Evolutionary conservation across 106 monocot species (phyloP), one percentile per base, ranked within the genome.

Genomic region (Acorus gramineus): DNA sequence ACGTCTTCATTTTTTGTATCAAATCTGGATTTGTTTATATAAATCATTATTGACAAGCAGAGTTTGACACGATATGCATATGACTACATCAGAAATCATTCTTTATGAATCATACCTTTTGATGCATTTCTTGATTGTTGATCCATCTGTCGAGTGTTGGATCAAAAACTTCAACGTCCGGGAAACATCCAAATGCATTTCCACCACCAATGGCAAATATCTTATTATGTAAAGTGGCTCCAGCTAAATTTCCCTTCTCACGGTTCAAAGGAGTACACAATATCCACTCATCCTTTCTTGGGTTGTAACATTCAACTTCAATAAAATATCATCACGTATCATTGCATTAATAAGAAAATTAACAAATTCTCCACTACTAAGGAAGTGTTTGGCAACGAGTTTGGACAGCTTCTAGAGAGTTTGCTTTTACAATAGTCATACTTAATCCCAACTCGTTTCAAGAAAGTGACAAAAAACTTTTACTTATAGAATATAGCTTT

Each of bases 121-220:
- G 67, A 72, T 82, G 65, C 94, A 95, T 86, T 42, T 84, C 63
- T 55, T 69, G 77, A 49, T 48, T 52, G 46, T 76, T 50, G 8
- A 89, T 75, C 94, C 94, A 94, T 48, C 55, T 79, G 12, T 82
- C 89, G 48, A 86, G 66, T 49, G 65, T 59, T 61, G 94, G 90
- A 79, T 89, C 86, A 68, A 90, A 77, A 77, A 94, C 84, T 74
- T 94, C 94, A 61, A 94, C 83, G 59, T 84, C 80, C 46, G 89
- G 70, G 50, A 86, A 84, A 69, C 67, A 53, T 2, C 76, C 70
- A 7, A 5, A 7, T 44, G 78, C 86, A 76, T 90, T 66, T 46
- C 94, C 80, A 53, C 94, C 94, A 51, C 94, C 94, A 68, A 94
- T 78, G 53, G 90, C 94, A 77, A 60, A 94, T 68, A 94, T 84